These are phyloP conservation scores for Tremella mesenterica DNA, from an alignment of 768 basidiomycete genomes.

Conservation along the genomic window DNA sequence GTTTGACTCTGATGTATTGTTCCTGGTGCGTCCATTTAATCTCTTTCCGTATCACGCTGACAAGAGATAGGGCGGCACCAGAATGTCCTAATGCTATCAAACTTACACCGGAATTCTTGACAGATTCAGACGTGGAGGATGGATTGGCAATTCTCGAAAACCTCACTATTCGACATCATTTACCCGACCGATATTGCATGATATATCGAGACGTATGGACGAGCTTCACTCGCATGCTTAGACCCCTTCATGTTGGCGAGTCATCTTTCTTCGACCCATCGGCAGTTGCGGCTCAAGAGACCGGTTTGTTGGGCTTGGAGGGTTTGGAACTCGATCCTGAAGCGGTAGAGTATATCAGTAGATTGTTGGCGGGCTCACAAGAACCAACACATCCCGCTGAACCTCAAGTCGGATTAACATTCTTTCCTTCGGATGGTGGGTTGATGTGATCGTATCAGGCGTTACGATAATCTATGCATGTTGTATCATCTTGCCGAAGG, in stretches of 20 bases:
- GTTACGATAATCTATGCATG: no score
- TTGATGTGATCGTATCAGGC: no score
- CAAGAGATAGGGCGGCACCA: background rate
- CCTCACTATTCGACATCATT: background rate
- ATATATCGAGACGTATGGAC: background rate
- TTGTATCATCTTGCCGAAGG: no score
- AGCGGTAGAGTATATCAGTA: slow-evolving; percentile 4
- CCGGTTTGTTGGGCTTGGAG: background rate
- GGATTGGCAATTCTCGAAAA: background rate
- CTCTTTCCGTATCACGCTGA: background rate
- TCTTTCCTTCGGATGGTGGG: no score
- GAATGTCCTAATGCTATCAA: background rate
- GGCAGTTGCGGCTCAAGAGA: background rate
- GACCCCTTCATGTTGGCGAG: background rate
- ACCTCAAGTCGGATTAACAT: no score
- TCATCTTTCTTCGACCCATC: background rate
- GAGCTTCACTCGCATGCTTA: background rate
- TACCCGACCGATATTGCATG: background rate
- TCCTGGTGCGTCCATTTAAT: slow-evolving; percentile 2
- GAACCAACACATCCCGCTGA: no score
- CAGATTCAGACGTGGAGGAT: background rate
- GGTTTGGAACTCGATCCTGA: slow-evolving; percentile 7
- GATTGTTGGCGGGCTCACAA: no score
- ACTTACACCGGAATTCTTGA: background rate
- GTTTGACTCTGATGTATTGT: slow-evolving; percentile 9